A percentile compares a stretch with the other conserved stretches of the same genome.
Evolutionary conservation across 2,329 filamentous ascomycete genomes (phyloP).

Genomic region (Fusarium humuli): DNA sequence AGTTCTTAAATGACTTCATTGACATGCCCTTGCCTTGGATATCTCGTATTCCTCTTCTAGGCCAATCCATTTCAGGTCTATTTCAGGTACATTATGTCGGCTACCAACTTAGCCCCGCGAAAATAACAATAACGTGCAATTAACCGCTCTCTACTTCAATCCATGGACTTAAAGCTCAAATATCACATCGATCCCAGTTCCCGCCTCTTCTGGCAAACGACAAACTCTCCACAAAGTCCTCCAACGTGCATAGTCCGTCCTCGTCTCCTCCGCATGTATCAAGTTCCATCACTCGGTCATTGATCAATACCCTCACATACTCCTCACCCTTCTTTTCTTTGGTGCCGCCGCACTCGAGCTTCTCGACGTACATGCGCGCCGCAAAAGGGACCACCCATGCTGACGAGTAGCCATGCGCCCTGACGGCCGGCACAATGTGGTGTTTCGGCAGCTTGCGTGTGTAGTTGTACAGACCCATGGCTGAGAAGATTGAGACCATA

Average conservation of each 20-base stretch:
- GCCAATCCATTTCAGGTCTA: slow-evolving; percentile 19
- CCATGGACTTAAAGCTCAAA: slow-evolving; percentile 5
- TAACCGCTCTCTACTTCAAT: slow-evolving; percentile 21
- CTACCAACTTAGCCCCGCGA: not conserved
- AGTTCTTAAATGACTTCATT: not conserved
- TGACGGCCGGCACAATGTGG: slow-evolving; percentile 60
- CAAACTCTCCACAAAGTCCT: slow-evolving; percentile 78
- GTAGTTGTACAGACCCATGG: slow-evolving; percentile 80
- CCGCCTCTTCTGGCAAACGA: slow-evolving; percentile 79
- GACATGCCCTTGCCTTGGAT: not conserved
- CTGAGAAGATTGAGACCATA: slow-evolving; percentile 80
- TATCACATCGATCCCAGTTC: slow-evolving; percentile 66
- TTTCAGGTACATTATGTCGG: slow-evolving; percentile 20
- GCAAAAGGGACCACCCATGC: slow-evolving; percentile 87
- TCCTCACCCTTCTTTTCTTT: slow-evolving; percentile 78
- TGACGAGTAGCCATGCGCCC: slow-evolving; percentile 77
- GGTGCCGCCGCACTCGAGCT: slow-evolving; percentile 73
- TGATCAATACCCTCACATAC: slow-evolving; percentile 82
- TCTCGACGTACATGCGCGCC: slow-evolving; percentile 86
- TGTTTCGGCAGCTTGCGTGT: slow-evolving; percentile 66
- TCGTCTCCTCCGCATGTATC: slow-evolving; percentile 76
- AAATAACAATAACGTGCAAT: slow-evolving; percentile 28
- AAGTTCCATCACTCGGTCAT: slow-evolving; percentile 82
- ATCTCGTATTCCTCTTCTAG: slow-evolving; percentile 16
- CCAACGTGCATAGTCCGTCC: slow-evolving; percentile 76